These are phyloP conservation scores for Aspergillus novoparasiticus DNA, from an alignment of 2,329 filamentous ascomycete genomes.

Conservation along the genomic window DNA sequence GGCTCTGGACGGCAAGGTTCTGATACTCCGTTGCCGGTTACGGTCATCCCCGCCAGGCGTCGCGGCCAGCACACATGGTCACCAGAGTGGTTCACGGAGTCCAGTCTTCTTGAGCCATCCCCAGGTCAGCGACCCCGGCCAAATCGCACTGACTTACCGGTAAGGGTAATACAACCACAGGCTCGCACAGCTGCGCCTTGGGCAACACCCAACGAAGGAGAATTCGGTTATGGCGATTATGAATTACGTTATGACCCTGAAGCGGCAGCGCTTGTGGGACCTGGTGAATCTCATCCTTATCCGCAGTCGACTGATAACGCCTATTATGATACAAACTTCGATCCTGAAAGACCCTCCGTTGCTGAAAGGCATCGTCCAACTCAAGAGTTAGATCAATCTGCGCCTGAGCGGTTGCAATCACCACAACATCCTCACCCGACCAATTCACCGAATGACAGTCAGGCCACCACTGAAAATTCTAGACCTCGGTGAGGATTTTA, in stretches of 20 bases:
- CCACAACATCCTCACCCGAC: not conserved
- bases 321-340: not conserved
- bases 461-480: not conserved
- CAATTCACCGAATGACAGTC: not conserved
- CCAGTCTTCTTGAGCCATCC: slow-evolving; percentile 25
- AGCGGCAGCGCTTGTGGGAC: slow-evolving; percentile 39
- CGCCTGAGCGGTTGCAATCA: not conserved
- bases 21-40: slow-evolving; percentile 55
- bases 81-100: slow-evolving; percentile 41
- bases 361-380: not conserved
- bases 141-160: slow-evolving; percentile 39
- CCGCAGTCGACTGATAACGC: not conserved
- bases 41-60: slow-evolving; percentile 62
- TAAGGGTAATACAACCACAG: slow-evolving; percentile 63
- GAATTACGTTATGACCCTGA: slow-evolving; percentile 43
- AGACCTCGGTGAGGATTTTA: not conserved
- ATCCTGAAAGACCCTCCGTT: not conserved
- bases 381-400: not conserved
- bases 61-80: slow-evolving; percentile 58
- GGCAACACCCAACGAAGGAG: slow-evolving; percentile 47
- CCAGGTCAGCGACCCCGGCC: slow-evolving; percentile 17
- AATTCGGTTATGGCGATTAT: slow-evolving; percentile 27
- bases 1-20: slow-evolving; percentile 39
- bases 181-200: slow-evolving; percentile 57
- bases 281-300: slow-evolving; percentile 20